Base-by-base conservation (phyloP, 2,329 filamentous ascomycete species). In the Calonectria ilicicola region DNA sequence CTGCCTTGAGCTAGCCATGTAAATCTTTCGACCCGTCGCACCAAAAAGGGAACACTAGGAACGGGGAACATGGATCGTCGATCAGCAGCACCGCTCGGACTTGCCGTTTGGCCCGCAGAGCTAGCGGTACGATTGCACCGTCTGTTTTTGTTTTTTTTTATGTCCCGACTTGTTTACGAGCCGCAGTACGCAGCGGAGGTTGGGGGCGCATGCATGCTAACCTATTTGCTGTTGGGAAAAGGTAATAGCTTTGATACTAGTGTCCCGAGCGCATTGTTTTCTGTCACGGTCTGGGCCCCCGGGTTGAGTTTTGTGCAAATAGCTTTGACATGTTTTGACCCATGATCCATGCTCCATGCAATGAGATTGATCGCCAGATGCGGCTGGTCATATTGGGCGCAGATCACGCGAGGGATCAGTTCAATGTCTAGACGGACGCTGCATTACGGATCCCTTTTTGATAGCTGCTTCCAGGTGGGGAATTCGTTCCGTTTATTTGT, bases 51-150 rank as follows among this genome's bases (percentile, higher is more conserved):
- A 46, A 49, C 29, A 49, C 32, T 47, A 17, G 38, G 32, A 21
- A 21, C 7, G 65, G 51, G 51, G 40, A 7, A 29, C 46, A 42
- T 60, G 53, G 29, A 60, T 60, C 21, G 12, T 23, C n/a, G 21
- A 32, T 40, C 60, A 44, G 21, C 17, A 47, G 60, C 38, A 26
- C 56, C 60, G 66, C 49, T 67, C 69, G 63, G 63, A 65, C 53
- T 70, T 53, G 62, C 68, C 68, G 68, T 60, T 60, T 35, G 21
- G 53, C 23, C 53, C 23, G 23, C 21, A 14, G 23, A 26, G 15
- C 53, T 58, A 58, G 53, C 32, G 53, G 53, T 15, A 58, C 32
- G n/a, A 58, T 58, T 26, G 32, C 14, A 38, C 32, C 29, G 32
- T 38, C n/a, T 35, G 10, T 9, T 35, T 35, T 35, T 12, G 9